phyloP scores from a whole-genome alignment of 257 asterid genomes.

The Solanum dulcamara region DNA sequence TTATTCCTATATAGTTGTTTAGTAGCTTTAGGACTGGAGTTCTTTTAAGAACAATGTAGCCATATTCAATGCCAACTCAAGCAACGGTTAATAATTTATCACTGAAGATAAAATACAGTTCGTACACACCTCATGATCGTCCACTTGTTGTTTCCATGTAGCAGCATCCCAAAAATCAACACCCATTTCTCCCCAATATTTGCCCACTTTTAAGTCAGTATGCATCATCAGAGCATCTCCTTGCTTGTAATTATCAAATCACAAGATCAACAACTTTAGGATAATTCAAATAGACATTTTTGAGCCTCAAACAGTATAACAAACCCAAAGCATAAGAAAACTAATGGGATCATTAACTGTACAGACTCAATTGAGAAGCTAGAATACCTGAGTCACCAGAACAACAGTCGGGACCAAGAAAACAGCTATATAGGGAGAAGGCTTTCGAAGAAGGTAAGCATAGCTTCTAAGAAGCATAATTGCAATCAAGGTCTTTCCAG shows the following conservation, averaged over 20 bases:
- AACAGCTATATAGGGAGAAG: constrained; percentile 53
- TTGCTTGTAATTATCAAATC: constrained; percentile 40
- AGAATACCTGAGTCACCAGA: constrained; percentile 52
- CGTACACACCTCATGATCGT: constrained; percentile 51
- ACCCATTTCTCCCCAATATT: constrained; percentile 65
- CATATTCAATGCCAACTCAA: neutral
- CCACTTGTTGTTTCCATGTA: constrained; percentile 38
- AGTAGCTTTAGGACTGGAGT: neutral
- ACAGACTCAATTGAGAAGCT: neutral
- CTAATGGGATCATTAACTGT: neutral
- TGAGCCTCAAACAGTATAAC: neutral
- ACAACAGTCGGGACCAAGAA: constrained; percentile 87
- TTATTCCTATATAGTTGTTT: neutral
- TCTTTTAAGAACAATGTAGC: neutral
- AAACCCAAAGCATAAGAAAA: neutral
- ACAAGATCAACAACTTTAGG: neutral
- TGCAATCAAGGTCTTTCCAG: constrained; percentile 81
- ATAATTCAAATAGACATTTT: neutral
- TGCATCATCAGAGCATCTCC: constrained; percentile 33
- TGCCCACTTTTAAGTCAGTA: constrained; percentile 75
- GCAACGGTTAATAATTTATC: neutral
- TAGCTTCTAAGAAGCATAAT: constrained; percentile 76
- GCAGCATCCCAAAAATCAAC: constrained; percentile 74
- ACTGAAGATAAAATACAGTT: neutral
- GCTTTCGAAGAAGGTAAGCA: constrained; percentile 48